These are phyloP conservation scores for Annona squamosa DNA, from an alignment of 164 flowering plant genomes.

Conservation along the genomic window DNA sequence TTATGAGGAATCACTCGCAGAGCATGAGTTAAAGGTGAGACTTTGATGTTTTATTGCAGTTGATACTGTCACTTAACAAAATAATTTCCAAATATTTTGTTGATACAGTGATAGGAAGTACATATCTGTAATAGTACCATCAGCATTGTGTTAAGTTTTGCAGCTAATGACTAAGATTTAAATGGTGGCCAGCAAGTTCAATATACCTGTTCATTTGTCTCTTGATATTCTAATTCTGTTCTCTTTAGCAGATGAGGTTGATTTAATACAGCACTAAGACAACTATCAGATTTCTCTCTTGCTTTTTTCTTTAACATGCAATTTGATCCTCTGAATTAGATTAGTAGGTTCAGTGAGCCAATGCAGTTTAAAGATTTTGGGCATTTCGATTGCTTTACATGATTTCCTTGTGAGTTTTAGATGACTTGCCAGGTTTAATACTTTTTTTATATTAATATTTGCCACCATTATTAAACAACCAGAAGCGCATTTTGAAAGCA, in stretches of 20 bases:
- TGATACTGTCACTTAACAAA: not conserved
- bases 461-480: not conserved
- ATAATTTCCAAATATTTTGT: not conserved
- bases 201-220: not conserved
- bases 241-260: too few species aligned
- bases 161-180: not conserved
- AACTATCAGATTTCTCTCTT: not conserved
- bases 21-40: slow-evolving; percentile 75
- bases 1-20: slow-evolving; percentile 83
- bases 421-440: not conserved
- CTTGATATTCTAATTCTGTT: too few species aligned
- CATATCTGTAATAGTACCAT: not conserved
- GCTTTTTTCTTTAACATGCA: not conserved
- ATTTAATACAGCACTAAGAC: not conserved
- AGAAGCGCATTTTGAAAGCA: not conserved
- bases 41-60: not conserved
- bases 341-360: not conserved
- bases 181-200: not conserved
- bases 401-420: not conserved
- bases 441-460: too few species aligned
- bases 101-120: not conserved
- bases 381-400: not conserved
- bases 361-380: not conserved
- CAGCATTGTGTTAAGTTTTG: not conserved
- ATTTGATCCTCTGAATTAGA: not conserved